Conservation (phyloP, 352 stramenopile genomes). For the Phytopythium montanum region DNA sequence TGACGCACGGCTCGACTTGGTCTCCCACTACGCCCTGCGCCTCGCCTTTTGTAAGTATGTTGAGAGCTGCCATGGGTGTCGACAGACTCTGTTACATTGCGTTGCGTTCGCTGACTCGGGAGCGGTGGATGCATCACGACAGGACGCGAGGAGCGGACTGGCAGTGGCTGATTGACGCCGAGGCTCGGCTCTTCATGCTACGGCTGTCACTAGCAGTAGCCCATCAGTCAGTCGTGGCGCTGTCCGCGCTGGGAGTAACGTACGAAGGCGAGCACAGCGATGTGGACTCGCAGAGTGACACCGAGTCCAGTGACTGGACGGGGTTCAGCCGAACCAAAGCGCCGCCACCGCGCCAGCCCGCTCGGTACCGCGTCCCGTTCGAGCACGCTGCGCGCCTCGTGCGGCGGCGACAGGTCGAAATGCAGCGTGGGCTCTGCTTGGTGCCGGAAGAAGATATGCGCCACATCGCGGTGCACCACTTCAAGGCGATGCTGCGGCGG, state of each 20-base stretch:
- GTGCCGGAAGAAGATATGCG: conserved; percentile 32
- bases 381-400: conserved; percentile 34
- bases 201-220: conserved; percentile 14
- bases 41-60: conserved; percentile 56
- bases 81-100: neutral
- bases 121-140: neutral
- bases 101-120: neutral
- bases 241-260: conserved; percentile 10
- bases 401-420: conserved; percentile 30
- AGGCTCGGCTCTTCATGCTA: conserved; percentile 38
- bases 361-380: conserved; percentile 49
- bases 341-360: neutral
- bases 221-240: conserved; percentile 5
- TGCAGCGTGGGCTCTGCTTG: conserved; percentile 45
- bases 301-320: neutral
- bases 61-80: neutral
- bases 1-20: conserved; percentile 19
- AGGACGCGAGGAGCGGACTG: conserved; percentile 12
- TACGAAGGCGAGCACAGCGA: neutral
- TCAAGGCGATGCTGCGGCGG: conserved; percentile 18
- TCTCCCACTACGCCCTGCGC: conserved; percentile 47
- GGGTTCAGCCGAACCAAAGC: neutral
- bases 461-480: conserved; percentile 40
- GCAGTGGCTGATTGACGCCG: conserved; percentile 54
- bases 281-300: conserved; percentile 1